phyloP scores from a whole-genome alignment of 768 basidiomycete species.

The Tylopilus sp. region DNA sequence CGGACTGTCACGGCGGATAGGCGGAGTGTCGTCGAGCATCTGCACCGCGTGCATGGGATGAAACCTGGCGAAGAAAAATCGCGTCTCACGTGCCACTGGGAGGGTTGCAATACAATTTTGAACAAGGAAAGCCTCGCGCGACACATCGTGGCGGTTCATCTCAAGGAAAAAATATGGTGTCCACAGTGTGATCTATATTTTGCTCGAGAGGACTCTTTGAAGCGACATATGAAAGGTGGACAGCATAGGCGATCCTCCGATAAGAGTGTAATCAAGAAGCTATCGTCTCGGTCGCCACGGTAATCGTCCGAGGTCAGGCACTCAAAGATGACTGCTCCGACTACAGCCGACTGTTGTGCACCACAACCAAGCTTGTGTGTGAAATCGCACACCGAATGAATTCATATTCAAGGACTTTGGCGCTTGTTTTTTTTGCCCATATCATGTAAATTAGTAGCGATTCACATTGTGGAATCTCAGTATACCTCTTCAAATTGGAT shows the following conservation, averaged over 20 bases:
- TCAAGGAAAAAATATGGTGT: slow-evolving; percentile 17
- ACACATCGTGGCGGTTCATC: slow-evolving; percentile 27
- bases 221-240: slow-evolving; percentile 20
- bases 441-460: no score
- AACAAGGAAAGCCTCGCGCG: slow-evolving; percentile 30
- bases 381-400: no score
- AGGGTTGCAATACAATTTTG: slow-evolving; percentile 12
- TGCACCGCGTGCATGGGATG: slow-evolving; percentile 13
- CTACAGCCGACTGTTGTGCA: no score
- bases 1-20: slow-evolving; percentile 2
- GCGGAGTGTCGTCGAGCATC: slow-evolving; percentile 15
- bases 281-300: background rate
- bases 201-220: slow-evolving; percentile 30
- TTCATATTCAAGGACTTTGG: no score
- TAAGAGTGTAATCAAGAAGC: background rate
- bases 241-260: slow-evolving; percentile 4
- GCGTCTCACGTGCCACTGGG: slow-evolving; percentile 18
- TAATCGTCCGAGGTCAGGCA: background rate
- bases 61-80: slow-evolving; percentile 17
- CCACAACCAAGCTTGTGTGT: no score
- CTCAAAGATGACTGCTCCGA: no score
- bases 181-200: slow-evolving; percentile 15
- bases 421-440: no score
- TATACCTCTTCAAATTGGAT: no score
- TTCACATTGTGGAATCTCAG: no score